Evolutionary conservation across 768 basidiomycete genomes (phyloP).

Genomic region (Pisolithus albus): DNA sequence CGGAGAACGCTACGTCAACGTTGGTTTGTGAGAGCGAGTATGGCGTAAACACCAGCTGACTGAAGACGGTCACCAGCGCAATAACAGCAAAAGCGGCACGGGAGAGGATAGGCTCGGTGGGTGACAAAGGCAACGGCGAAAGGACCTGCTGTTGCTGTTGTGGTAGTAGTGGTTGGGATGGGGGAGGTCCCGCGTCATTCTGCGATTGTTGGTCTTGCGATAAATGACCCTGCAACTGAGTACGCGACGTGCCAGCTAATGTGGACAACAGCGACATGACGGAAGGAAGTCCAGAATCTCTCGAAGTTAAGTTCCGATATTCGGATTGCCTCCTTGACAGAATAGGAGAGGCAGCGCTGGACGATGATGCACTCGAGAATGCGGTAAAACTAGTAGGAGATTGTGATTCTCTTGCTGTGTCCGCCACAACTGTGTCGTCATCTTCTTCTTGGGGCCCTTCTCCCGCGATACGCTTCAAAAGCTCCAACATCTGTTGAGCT

Average conservation of each 20-base stretch:
- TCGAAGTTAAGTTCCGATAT: constrained; percentile 33
- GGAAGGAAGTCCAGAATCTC: constrained; percentile 45
- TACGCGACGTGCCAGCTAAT: constrained; percentile 49
- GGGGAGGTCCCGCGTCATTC: constrained; percentile 11
- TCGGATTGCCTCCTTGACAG: constrained; percentile 58
- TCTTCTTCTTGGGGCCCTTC: constrained; percentile 32
- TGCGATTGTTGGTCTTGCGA: constrained; percentile 20
- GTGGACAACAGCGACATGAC: constrained; percentile 63
- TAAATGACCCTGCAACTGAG: constrained; percentile 36
- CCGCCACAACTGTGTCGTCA: constrained; percentile 36
- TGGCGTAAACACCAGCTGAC: constrained; percentile 65
- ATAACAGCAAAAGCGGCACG: constrained; percentile 54
- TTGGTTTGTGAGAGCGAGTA: constrained; percentile 42
- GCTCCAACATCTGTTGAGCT: constrained; percentile 29
- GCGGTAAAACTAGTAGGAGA: constrained; percentile 28
- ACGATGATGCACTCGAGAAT: constrained; percentile 26
- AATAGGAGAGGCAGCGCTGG: constrained; percentile 40
- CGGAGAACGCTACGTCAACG: constrained; percentile 43
- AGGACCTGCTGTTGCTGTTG: constrained; percentile 20
- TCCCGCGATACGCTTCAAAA: constrained; percentile 36
- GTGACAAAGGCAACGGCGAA: constrained; percentile 8
- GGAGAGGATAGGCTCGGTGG: constrained; percentile 28
- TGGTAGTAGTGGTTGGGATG: not conserved
- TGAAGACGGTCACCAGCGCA: constrained; percentile 60
- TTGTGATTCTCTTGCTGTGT: constrained; percentile 32